phyloP scores from a whole-genome alignment of 768 basidiomycete genomes.

The Podaxis sp. region DNA sequence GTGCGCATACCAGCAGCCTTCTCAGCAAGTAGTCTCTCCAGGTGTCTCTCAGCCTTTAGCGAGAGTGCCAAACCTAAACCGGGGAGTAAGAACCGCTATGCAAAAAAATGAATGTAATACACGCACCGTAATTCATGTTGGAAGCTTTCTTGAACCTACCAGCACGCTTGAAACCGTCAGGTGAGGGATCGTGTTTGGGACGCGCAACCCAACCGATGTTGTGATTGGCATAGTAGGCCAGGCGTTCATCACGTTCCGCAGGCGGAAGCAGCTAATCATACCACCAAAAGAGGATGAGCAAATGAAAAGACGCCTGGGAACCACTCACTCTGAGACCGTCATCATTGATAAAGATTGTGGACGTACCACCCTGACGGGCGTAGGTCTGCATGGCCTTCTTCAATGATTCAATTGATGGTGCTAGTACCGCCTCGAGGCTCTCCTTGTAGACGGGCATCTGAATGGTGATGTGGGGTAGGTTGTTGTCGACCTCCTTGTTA shows the following conservation, averaged over 20 bases:
- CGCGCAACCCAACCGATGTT: constrained; percentile 80
- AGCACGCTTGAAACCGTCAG: constrained; percentile 63
- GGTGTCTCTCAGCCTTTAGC: constrained; percentile 54
- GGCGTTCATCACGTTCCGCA: constrained; percentile 59
- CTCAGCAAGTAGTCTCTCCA: constrained; percentile 40
- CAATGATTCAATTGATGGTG: constrained; percentile 69
- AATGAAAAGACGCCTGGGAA: background rate
- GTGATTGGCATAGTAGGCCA: constrained; percentile 69
- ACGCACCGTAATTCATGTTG: constrained; percentile 81
- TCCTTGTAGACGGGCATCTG: constrained; percentile 90
- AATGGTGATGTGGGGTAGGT: constrained; percentile 75
- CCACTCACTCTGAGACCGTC: constrained; percentile 57
- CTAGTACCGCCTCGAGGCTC: constrained; percentile 65
- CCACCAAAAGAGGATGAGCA: background rate
- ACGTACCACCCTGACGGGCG: constrained; percentile 80
- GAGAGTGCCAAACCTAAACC: constrained; percentile 55
- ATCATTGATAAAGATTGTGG: constrained; percentile 75
- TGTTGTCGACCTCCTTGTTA: constrained; percentile 45
- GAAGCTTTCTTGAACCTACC: constrained; percentile 94
- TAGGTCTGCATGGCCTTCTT: constrained; percentile 88
- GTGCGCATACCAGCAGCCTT: constrained; percentile 16
- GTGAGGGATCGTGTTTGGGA: constrained; percentile 56
- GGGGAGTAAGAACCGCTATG: background rate
- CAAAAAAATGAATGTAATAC: background rate
- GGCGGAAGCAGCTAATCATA: constrained; percentile 50